These are phyloP conservation scores for Globisporangium middletonii DNA, from an alignment of 352 stramenopile genomes.

Conservation along the genomic window DNA sequence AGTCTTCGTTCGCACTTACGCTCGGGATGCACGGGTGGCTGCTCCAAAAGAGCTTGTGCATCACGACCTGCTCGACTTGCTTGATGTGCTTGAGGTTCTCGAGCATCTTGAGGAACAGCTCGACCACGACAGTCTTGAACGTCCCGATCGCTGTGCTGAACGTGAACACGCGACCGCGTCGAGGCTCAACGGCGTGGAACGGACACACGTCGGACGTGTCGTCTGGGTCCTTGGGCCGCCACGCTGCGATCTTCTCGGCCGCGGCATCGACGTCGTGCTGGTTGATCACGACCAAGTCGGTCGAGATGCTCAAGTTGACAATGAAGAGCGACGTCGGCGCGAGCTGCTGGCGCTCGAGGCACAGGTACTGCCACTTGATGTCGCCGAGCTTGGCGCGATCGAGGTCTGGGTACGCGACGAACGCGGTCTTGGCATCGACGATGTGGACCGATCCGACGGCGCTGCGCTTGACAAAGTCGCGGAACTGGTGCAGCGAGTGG, in stretches of 20 bases:
- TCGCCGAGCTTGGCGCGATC: constrained; percentile 54
- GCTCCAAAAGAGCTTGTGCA: constrained; percentile 95
- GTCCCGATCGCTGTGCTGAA: constrained; percentile 62
- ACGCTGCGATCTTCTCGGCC: constrained; percentile 40
- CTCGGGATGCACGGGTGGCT: constrained; percentile 84
- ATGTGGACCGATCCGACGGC: constrained; percentile 62
- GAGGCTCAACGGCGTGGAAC: constrained; percentile 34
- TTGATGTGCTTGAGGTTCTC: constrained; percentile 83
- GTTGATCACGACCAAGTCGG: constrained; percentile 71
- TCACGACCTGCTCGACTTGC: constrained; percentile 88
- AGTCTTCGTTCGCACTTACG: constrained; percentile 82
- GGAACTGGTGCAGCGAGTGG: constrained; percentile 69
- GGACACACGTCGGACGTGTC: constrained; percentile 60
- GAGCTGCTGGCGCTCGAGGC: constrained; percentile 57
- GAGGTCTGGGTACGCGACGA: constrained; percentile 62
- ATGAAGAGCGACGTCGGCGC: constrained; percentile 62
- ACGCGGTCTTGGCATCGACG: constrained; percentile 60
- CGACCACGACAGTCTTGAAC: constrained; percentile 52
- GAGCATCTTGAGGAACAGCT: constrained; percentile 76
- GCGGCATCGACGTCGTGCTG: constrained; percentile 58
- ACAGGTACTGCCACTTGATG: constrained; percentile 77
- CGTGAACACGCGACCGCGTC: constrained; percentile 44
- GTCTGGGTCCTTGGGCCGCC: constrained; percentile 63
- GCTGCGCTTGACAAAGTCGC: constrained; percentile 56
- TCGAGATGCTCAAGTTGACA: constrained; percentile 64